Evolutionary conservation across 345 rosid genomes (phyloP), one percentile per base, ranked within the genome.

Genomic region (Brassica rapa): DNA sequence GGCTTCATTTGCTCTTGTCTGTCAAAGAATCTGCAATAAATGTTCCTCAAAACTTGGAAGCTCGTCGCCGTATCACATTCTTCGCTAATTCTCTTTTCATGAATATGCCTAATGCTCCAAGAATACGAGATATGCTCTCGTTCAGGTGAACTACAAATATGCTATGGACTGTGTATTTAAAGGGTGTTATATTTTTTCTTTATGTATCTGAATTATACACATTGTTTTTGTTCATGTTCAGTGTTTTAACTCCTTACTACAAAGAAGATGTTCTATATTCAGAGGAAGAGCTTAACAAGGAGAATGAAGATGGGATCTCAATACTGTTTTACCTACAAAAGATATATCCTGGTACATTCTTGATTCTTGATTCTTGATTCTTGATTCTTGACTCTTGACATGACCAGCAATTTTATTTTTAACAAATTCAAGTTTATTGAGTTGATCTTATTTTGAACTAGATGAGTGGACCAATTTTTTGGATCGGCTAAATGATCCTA

Each of bases 21-120:
- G 92, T 91, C 68, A 93, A 91, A 90, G 99, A 95, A 86, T 93
- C 99, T 79, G 98, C 99, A 14, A 93, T 93, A 74, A 91, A 93
- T 70, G 93, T 93, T 73, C 99, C 99, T 67, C 88, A 87, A 51
- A 95, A 95, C 84, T 86, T 95, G 88, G 99, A 95, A 12, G 99
- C 97, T 33, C 94, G 99, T 21, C 97, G 97, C 23, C 91, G 99
- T 43, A 90, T 95, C 82, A 95, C 98, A 71, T 95, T 95, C 86
- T 95, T 95, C 85, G 96, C 99, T 29, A 95, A 95, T 75, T 93
- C 99, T 74, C 82, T 95, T 68, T 93, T 90, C 81, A 95, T 93
- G 99, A 91, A 84, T 82, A 87, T 95, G 93, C 99, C 99, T 49
- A 76, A 71, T 2, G 98, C 99, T 71, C 98, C 93, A 55, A 87